These are phyloP conservation scores for Phoma herbarum DNA, from an alignment of 2,329 filamentous ascomycete genomes.

Conservation along the genomic window DNA sequence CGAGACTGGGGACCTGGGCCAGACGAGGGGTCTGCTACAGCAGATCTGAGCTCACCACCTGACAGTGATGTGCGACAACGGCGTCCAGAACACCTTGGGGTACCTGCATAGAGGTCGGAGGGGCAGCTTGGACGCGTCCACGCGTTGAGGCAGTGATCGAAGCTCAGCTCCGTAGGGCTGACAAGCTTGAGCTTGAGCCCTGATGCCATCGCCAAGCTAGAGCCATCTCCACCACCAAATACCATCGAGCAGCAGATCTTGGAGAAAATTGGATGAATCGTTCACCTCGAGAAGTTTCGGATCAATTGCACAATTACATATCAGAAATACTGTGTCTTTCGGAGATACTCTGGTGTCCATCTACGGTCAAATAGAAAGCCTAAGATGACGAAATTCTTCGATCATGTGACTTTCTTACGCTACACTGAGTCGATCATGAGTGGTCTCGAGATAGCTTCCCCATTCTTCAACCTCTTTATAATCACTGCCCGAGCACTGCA, in stretches of 20 bases:
- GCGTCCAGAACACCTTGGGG: conserved; percentile 27
- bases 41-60: conserved; percentile 34
- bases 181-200: conserved; percentile 26
- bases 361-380: too few relatives aligned
- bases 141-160: conserved; percentile 17
- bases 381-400: background rate
- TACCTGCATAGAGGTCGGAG: conserved; percentile 39
- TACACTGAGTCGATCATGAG: background rate
- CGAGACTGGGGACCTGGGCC: conserved; percentile 30
- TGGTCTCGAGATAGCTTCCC: background rate
- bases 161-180: conserved; percentile 28
- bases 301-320: background rate
- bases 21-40: conserved; percentile 29
- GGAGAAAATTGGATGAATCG: background rate
- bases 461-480: too few relatives aligned
- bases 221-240: conserved; percentile 4
- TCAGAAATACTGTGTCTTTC: background rate
- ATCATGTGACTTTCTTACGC: background rate
- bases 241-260: background rate
- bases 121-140: conserved; percentile 4
- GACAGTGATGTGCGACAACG: conserved; percentile 33
- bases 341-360: too few relatives aligned
- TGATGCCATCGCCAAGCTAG: conserved; percentile 10
- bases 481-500: too few relatives aligned
- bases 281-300: background rate